phyloP scores from a whole-genome alignment of 345 rosid genomes.

The Eucalyptus cloeziana region DNA sequence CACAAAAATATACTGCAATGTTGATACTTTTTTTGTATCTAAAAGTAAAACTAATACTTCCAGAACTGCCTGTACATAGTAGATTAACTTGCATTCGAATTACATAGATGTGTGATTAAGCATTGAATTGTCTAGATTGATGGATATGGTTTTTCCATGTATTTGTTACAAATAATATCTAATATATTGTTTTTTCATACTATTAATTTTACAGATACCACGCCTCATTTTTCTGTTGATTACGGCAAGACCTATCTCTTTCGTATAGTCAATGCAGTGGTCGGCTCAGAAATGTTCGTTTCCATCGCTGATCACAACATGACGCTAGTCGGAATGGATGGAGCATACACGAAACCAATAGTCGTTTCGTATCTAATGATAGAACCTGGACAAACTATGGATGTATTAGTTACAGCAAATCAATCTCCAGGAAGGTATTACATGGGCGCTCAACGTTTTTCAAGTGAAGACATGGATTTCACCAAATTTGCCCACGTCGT shows the following conservation, averaged over 20 bases:
- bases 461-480: not conserved
- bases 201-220: not conserved
- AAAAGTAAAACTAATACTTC: not conserved
- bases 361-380: not conserved
- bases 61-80: not conserved
- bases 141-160: not conserved
- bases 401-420: not conserved
- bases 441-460: not conserved
- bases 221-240: not conserved
- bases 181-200: not conserved
- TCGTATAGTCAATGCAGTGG: conserved; percentile 10
- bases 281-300: conserved; percentile 11
- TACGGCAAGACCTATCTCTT: conserved; percentile 14
- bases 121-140: not conserved
- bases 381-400: conserved; percentile 20
- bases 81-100: not conserved
- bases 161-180: not conserved
- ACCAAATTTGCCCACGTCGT: not conserved
- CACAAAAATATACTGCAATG: not conserved
- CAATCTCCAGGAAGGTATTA: not conserved
- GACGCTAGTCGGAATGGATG: conserved; percentile 13
- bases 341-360: conserved; percentile 7
- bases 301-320: conserved; percentile 10
- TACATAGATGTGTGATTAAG: not conserved
- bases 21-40: not conserved